phyloP scores from a whole-genome alignment of 2,329 filamentous ascomycete species.

The Aspergillus pseudotamarii region DNA sequence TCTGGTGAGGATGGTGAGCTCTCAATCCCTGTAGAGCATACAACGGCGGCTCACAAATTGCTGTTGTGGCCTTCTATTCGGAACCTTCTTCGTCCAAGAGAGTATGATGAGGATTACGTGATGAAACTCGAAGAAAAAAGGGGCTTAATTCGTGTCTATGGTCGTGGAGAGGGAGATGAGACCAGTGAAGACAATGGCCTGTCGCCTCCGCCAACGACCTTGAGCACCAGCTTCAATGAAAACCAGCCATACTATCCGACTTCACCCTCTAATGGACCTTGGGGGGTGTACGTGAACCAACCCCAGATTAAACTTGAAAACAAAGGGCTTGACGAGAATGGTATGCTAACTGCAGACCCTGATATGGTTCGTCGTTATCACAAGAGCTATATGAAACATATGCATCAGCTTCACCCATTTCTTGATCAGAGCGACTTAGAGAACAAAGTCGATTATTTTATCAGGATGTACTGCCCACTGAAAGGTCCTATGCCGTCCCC shows the following conservation, averaged over 20 bases:
- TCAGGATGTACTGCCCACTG: slow-evolving; percentile 49
- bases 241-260: slow-evolving; percentile 33
- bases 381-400: slow-evolving; percentile 60
- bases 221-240: slow-evolving; percentile 30
- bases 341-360: slow-evolving; percentile 57
- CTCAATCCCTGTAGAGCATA: slow-evolving; percentile 81
- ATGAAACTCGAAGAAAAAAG: slow-evolving; percentile 74
- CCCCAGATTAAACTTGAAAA: slow-evolving; percentile 36
- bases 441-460: slow-evolving; percentile 56
- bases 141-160: slow-evolving; percentile 74
- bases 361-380: slow-evolving; percentile 55
- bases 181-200: slow-evolving; percentile 52
- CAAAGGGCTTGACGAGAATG: slow-evolving; percentile 54
- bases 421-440: slow-evolving; percentile 58
- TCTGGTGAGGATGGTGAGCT: slow-evolving; percentile 56
- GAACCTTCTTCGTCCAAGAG: slow-evolving; percentile 60
- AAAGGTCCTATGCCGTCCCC: slow-evolving; percentile 15
- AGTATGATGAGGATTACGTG: slow-evolving; percentile 70
- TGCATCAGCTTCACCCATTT: slow-evolving; percentile 67
- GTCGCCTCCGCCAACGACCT: slow-evolving; percentile 32
- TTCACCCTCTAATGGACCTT: slow-evolving; percentile 49
- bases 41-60: slow-evolving; percentile 83
- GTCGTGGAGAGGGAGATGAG: slow-evolving; percentile 74
- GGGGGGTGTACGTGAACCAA: slow-evolving; percentile 49
- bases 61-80: slow-evolving; percentile 72